Base-by-base conservation (phyloP, 495 filamentous ascomycete species). In the Penicillium herquei region DNA sequence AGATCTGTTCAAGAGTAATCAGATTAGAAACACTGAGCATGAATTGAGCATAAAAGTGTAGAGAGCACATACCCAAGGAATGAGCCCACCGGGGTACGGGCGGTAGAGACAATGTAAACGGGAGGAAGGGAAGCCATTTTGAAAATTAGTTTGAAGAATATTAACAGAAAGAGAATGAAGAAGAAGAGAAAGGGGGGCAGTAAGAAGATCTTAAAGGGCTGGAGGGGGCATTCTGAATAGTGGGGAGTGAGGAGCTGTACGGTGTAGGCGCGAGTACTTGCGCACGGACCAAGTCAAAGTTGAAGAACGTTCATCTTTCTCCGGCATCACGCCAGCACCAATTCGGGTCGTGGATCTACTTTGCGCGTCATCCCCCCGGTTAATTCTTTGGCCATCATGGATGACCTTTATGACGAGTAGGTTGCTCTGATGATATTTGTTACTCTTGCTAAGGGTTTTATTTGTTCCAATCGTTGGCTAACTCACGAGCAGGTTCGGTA, bases 91-190 rank as follows among this genome's bases (percentile, higher is more conserved):
- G 94, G 94, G 41, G 94, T 98, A 69, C 94, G 85, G 60, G 86
- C 88, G 59, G 87, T 85, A 42, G 93, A 92, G 62, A 97, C 91
- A 70, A 98, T 97, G 77, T 98, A 98, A 49, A 98, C 94, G 26
- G 90, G 80, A 60, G 90, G 86, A 57, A 89, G 81, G 43, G 77
- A 76, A 62, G 85, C 74, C 84, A 67, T 67, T 21, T 17, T 57
- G 58, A 51, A 37, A 11, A 6, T 30, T 13, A 48, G 46, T 26
- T 26, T 7, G 8, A 37, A 21, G 16, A 32, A 43, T 17, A 17
- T 21, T 31, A 14, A 39, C 4, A 30, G 26, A 16, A 30, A 14
- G 37, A 40, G 45, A 42, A 11, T 17, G 37, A 26, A 39, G 45
- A 32, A 13, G 14, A 32, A 37, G 37, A 32, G 26, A 54, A 40